phyloP scores from a whole-genome alignment of 495 filamentous ascomycete genomes.

The Penicillium salamii region DNA sequence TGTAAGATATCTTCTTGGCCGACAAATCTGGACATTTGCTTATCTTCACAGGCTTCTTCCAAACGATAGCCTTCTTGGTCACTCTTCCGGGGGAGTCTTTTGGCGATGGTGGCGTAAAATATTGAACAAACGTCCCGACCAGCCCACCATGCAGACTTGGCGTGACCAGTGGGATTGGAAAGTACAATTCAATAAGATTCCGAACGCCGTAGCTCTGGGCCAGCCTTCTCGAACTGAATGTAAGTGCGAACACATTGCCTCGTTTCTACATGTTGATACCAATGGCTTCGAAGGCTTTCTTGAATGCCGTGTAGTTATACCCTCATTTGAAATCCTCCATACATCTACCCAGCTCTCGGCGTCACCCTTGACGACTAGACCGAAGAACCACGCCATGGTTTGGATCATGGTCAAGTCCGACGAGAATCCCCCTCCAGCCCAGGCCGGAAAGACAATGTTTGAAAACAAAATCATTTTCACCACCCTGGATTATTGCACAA shows the following conservation, averaged over 20 bases:
- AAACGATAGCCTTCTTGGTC: not conserved
- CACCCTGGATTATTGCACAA: not conserved
- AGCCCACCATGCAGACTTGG: not conserved
- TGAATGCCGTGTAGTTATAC: not conserved
- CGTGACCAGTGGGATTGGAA: not conserved
- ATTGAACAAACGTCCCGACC: not conserved
- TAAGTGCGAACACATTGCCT: not conserved
- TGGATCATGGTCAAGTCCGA: conserved; percentile 1
- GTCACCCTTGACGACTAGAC: not conserved
- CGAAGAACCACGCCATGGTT: not conserved
- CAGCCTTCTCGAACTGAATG: not conserved
- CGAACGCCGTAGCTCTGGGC: not conserved
- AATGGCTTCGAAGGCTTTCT: not conserved
- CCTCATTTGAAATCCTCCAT: not conserved
- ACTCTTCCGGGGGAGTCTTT: not conserved
- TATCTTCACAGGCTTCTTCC: not conserved
- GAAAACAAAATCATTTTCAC: conserved; percentile 1
- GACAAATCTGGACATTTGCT: not conserved
- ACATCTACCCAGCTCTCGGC: not conserved
- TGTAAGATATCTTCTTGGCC: not conserved
- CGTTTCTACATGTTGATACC: not conserved
- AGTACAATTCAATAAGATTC: not conserved
- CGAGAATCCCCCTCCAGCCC: not conserved
- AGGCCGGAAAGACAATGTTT: not conserved
- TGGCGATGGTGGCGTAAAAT: not conserved